Evolutionary conservation across 192 early-diverging fungal genomes (phyloP).

Genomic region (Backusella luteola): DNA sequence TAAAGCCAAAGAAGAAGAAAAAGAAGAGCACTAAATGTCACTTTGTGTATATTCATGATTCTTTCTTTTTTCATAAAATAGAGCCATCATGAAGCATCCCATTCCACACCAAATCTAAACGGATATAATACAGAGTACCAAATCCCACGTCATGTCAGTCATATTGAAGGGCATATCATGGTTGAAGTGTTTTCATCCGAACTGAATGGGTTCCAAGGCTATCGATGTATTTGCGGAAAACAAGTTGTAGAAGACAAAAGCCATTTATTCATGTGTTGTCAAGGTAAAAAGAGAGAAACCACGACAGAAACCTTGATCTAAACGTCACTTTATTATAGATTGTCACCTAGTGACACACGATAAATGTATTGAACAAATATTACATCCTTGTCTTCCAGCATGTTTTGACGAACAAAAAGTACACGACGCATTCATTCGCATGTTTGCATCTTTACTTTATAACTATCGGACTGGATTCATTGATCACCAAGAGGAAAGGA

Average conservation of each 20-base stretch:
- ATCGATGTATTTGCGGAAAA: conserved; percentile 31
- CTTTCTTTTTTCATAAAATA: background rate
- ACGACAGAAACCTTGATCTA: too few relatives aligned
- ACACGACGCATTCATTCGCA: conserved; percentile 62
- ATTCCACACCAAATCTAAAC: background rate
- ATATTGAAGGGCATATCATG: conserved; percentile 30
- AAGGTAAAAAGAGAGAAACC: conserved; percentile 11
- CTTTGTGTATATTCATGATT: background rate
- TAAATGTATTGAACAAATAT: conserved; percentile 46
- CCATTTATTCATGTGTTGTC: conserved; percentile 18
- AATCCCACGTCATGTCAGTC: background rate
- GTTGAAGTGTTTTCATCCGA: conserved; percentile 19
- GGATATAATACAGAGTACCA: background rate
- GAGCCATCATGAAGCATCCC: background rate
- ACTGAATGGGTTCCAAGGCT: conserved; percentile 16
- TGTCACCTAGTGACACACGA: conserved; percentile 50
- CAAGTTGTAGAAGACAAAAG: background rate
- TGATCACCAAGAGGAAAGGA: conserved; percentile 23
- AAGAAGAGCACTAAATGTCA: conserved; percentile 12
- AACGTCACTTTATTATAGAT: conserved; percentile 9
- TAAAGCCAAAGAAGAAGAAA: conserved; percentile 1
- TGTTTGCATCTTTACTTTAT: conserved; percentile 74
- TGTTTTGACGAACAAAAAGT: conserved; percentile 71
- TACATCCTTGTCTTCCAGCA: conserved; percentile 54
- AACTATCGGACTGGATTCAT: conserved; percentile 64